Base-by-base conservation (phyloP, 2,329 filamentous ascomycete genomes). In the Diaporthe australafricana region DNA sequence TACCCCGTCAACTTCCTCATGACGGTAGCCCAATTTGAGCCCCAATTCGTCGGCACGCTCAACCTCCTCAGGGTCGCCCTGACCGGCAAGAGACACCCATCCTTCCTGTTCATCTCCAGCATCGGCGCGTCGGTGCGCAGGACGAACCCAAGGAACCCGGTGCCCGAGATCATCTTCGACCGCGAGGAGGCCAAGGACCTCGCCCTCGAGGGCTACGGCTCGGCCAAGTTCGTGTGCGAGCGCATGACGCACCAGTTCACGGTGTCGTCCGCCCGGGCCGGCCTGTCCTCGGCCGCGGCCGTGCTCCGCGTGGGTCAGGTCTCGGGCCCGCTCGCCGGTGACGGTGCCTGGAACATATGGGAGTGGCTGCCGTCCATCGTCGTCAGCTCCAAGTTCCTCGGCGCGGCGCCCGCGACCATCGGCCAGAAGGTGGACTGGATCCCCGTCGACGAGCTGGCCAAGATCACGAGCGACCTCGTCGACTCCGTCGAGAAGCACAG, bases 1-100 rank as follows among this genome's bases (percentile, higher is more conserved):
- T 87, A 86, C 85, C 81, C 84, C 1, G 86, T 88, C 14, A 87
- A 87, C 75, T 88, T 88, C 81, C 85, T 85, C 74, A 80, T 87
- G 69, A 80, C 81, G 0, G 80, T 86, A 0, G 75, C 79, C n/a
- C 84, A 81, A 72, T 86, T 88, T 75, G 82, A 84, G 70, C 77
- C 80, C 11, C 82, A 86, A 73, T 83, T 87, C 73, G 78, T 76
- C 14, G 85, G 83, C 4, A 77, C 84, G 20, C 78, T 79, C 14
- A 83, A 83, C 69, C 80, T 87, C 11, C 77, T 86, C 47, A 76
- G 79, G 14, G 73, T 85, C 0, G 82, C 80, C 12, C 74, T 78
- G 25, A 70, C 7, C 12, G 53, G 70, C n/a, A 68, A 11, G 38
- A 25, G 55, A 27, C 45, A 50, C 30, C 70, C 70, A 8, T 72